Evolutionary conservation across 164 flowering plant genomes (phyloP).

Genomic region (Umbilicus rupestris): DNA sequence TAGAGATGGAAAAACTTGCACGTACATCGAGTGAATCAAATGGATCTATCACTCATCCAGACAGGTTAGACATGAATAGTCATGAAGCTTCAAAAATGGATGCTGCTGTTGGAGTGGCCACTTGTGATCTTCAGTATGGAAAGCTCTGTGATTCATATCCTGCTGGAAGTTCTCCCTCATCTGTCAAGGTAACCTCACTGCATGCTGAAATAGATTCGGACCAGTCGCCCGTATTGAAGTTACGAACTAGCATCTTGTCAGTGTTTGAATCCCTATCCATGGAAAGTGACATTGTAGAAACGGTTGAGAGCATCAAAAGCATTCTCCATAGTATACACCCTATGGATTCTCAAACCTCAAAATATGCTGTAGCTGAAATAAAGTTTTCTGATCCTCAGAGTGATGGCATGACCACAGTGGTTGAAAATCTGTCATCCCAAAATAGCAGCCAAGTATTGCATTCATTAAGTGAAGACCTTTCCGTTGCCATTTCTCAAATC

Average conservation of each 20-base stretch:
- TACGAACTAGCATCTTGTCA: constrained; percentile 27
- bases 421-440: constrained; percentile 19
- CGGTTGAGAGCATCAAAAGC: constrained; percentile 41
- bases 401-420: constrained; percentile 19
- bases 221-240: constrained; percentile 19
- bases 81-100: constrained; percentile 17
- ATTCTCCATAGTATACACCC: constrained; percentile 40
- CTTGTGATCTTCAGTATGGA: no score
- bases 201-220: constrained; percentile 17
- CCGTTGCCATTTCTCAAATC: constrained; percentile 50
- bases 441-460: constrained; percentile 18
- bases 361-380: no score
- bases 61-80: constrained; percentile 17
- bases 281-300: constrained; percentile 28
- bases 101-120: no score
- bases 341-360: not conserved
- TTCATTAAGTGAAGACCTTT: constrained; percentile 26
- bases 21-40: constrained; percentile 41
- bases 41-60: constrained; percentile 26
- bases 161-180: constrained; percentile 12
- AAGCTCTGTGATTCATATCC: constrained; percentile 13
- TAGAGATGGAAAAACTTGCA: constrained; percentile 97
- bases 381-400: constrained; percentile 11
- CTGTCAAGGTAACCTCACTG: constrained; percentile 13
- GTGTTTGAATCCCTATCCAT: constrained; percentile 27